Evolutionary conservation across 148 eudicot species (phyloP).

Genomic region (Vaccinium macrocarpon): DNA sequence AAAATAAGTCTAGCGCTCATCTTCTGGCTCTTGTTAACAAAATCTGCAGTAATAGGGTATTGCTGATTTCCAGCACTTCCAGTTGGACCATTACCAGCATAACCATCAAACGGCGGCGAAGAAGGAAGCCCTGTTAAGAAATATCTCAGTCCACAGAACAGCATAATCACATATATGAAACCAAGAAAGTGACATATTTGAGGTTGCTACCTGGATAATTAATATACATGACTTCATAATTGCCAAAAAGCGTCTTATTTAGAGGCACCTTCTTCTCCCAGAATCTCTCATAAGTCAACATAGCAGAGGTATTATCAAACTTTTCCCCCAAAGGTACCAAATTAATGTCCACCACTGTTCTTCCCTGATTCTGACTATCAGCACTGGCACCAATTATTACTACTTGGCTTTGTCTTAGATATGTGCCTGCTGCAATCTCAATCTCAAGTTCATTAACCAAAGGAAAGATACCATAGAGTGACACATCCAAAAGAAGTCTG

Average conservation of each 20-base stretch:
- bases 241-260: slow-evolving; percentile 80
- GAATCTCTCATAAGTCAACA: slow-evolving; percentile 70
- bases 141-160: slow-evolving; percentile 23
- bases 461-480: slow-evolving; percentile 69
- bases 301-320: slow-evolving; percentile 91
- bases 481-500: slow-evolving; percentile 62
- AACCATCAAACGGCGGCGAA: slow-evolving; percentile 41
- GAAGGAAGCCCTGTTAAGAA: slow-evolving; percentile 69
- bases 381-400: slow-evolving; percentile 84
- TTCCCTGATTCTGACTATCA: slow-evolving; percentile 69
- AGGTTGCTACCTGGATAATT: slow-evolving; percentile 70
- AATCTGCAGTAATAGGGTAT: slow-evolving; percentile 70
- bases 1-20: slow-evolving; percentile 52
- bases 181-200: not conserved
- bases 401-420: slow-evolving; percentile 78
- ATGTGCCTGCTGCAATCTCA: slow-evolving; percentile 88
- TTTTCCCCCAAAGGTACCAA: slow-evolving; percentile 88
- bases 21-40: slow-evolving; percentile 51
- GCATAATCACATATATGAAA: not conserved
- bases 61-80: slow-evolving; percentile 57
- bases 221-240: slow-evolving; percentile 65
- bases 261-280: slow-evolving; percentile 73
- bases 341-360: slow-evolving; percentile 75
- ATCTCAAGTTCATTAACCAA: slow-evolving; percentile 71
- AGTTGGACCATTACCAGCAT: slow-evolving; percentile 49